These are phyloP conservation scores for Microbotryum lychnidis-dioicae DNA, from an alignment of 1,284 basidiomycete species.

Conservation along the genomic window DNA sequence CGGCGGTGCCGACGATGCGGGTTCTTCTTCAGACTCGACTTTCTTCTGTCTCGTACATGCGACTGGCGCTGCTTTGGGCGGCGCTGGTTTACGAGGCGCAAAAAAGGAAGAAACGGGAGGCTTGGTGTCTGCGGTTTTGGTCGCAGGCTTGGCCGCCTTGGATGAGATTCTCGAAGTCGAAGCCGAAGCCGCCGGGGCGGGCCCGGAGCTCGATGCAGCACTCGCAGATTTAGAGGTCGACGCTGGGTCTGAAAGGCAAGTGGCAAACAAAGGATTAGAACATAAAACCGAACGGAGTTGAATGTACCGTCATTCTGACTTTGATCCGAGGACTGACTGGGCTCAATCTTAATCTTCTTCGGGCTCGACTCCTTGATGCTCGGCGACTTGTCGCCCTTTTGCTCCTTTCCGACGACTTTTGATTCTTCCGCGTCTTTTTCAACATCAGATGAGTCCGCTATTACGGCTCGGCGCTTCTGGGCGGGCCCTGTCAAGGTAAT, in stretches of 20 bases:
- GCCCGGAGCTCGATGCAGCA: background rate
- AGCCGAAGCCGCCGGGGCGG: slow-evolving; percentile 1
- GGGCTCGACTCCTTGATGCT: too few species aligned
- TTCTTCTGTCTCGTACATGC: background rate
- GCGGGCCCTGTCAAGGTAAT: background rate
- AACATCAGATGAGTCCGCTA: slow-evolving; percentile 1
- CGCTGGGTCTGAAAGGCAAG: too few species aligned
- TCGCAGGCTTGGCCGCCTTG: slow-evolving; percentile 5
- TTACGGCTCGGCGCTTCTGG: background rate
- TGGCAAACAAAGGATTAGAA: too few species aligned
- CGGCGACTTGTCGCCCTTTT: too few species aligned
- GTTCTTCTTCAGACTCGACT: background rate
- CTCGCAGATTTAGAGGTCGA: background rate
- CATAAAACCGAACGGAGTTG: too few species aligned
- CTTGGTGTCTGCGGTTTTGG: slow-evolving; percentile 1
- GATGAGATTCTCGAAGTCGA: slow-evolving; percentile 11
- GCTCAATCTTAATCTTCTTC: too few species aligned
- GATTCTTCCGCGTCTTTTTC: background rate
- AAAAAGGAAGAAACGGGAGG: slow-evolving; percentile 18
- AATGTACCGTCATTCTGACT: too few species aligned
- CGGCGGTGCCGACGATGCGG: background rate
- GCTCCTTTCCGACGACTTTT: too few species aligned
- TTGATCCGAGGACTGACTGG: too few species aligned
- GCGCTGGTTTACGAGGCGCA: slow-evolving; percentile 9
- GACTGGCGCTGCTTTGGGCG: background rate